Evolutionary conservation across 2,329 filamentous ascomycete genomes (phyloP), one percentile per base, ranked within the genome.

Genomic region (Colletotrichum siamense): DNA sequence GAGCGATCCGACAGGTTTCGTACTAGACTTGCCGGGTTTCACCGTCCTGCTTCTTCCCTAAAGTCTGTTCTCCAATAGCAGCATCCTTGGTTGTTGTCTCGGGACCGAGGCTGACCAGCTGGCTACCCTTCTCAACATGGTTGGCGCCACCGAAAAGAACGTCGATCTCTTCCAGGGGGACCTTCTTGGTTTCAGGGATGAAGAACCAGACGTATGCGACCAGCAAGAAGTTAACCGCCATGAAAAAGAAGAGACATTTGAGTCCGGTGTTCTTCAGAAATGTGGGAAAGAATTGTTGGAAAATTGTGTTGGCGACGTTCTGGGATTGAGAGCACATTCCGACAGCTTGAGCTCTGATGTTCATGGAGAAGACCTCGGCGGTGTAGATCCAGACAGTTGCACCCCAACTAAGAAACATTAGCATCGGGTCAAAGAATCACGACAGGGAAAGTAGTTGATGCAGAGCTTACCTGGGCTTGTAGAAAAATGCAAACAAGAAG

Each of bases 331-430:
- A 87, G 75, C 84, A 92, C 92, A 94, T 94, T 68, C 92, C 92
- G 15, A 94, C 91, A 26, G 92, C 92, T 81, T 94, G 92, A 6
- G 92, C 91, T 74, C 92, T 91, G 18, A 94, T 91, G 82, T 94
- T 94, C 90, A 93, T 93, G 65, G 89, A 91, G 86, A 94, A 94
- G 74, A 94, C 87, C 79, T 94, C 92, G 3, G 91, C 89, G 0
- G 92, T 94, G 90, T 91, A 94, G 81, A 94, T 94, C 92, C 93
- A 94, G 22, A 92, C 90, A 6, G 92, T 93, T 4, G 92, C 92
- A 18, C 71, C 71, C 71, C 71, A 69, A 9, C 68, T 69, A 9
- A 30, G 30, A 70, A 6, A 13, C 10, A 2, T 49, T 0, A 63
- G 8, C 8, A 30, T n/a, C n/a, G n/a, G n/a, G n/a, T n/a, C n/a